Evolutionary conservation across 2,329 filamentous ascomycete species (phyloP).

Genomic region (Thielaviopsis cerberus): DNA sequence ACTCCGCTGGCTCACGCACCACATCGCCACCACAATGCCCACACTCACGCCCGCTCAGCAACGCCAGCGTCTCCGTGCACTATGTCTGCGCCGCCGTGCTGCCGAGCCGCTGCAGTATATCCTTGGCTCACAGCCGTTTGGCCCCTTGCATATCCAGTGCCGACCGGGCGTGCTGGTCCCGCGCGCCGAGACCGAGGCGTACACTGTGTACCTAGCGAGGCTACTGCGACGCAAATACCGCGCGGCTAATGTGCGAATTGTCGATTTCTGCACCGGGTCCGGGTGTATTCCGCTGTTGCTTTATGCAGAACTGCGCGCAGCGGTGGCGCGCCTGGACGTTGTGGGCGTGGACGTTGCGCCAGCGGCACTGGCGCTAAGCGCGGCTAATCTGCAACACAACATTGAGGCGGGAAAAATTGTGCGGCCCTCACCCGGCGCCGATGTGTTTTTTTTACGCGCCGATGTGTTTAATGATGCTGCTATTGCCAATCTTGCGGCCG

Average conservation of each 20-base stretch:
- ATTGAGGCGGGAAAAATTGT: constrained; percentile 15
- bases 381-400: constrained; percentile 43
- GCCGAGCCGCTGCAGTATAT: constrained; percentile 80
- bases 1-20: constrained; percentile 52
- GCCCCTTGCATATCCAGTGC: constrained; percentile 61
- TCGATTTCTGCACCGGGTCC: constrained; percentile 81
- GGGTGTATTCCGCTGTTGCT: constrained; percentile 76
- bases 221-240: background rate
- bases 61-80: constrained; percentile 17
- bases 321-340: constrained; percentile 28
- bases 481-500: constrained; percentile 16
- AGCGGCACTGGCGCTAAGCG: constrained; percentile 45
- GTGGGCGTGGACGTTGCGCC: constrained; percentile 57
- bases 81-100: constrained; percentile 31
- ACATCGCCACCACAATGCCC: constrained; percentile 24
- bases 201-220: constrained; percentile 35
- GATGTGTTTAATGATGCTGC: constrained; percentile 30
- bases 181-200: constrained; percentile 57
- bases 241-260: constrained; percentile 32
- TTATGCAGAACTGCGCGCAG: constrained; percentile 36
- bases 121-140: constrained; percentile 75
- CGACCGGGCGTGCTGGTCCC: constrained; percentile 68
- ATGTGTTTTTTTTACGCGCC: constrained; percentile 27
- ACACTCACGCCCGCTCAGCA: constrained; percentile 1
- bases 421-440: constrained; percentile 13